phyloP scores from a whole-genome alignment of 345 rosid genomes.

The Geranium brycei region DNA sequence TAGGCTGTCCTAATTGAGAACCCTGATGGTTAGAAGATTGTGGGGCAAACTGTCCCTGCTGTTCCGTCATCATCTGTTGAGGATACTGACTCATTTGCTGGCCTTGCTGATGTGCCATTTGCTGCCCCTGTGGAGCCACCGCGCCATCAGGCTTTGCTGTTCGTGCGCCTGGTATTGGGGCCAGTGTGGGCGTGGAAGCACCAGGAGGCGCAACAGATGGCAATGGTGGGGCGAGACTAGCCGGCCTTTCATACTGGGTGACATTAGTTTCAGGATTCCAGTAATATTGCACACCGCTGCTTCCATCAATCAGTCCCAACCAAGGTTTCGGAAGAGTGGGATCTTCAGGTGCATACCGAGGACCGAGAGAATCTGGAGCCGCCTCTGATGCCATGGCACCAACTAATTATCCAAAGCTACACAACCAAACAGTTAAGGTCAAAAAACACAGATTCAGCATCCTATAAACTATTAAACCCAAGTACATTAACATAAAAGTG shows the following conservation, averaged over 20 bases:
- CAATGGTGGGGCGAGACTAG: slow-evolving; percentile 38
- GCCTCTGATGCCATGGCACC: slow-evolving; percentile 55
- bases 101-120: slow-evolving; percentile 25
- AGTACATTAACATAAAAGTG: too few relatives aligned
- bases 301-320: slow-evolving; percentile 87
- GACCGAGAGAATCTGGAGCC: slow-evolving; percentile 44
- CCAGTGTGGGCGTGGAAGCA: slow-evolving; percentile 40
- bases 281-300: slow-evolving; percentile 60
- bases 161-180: slow-evolving; percentile 45
- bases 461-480: too few relatives aligned
- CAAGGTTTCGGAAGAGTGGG: slow-evolving; percentile 94
- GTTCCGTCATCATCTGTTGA: slow-evolving; percentile 30
- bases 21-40: slow-evolving; percentile 21
- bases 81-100: slow-evolving; percentile 31
- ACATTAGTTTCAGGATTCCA: slow-evolving; percentile 94
- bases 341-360: slow-evolving; percentile 86
- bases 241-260: slow-evolving; percentile 92
- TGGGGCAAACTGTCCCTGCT: slow-evolving; percentile 15
- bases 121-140: slow-evolving; percentile 32
- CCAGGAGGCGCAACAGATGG: slow-evolving; percentile 46
- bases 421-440: too few relatives aligned
- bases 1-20: slow-evolving; percentile 28
- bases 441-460: too few relatives aligned
- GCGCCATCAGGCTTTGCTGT: slow-evolving; percentile 28
- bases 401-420: too few relatives aligned